Conservation (phyloP, 805 yeast species). For the Teunomyces funiuensis region DNA sequence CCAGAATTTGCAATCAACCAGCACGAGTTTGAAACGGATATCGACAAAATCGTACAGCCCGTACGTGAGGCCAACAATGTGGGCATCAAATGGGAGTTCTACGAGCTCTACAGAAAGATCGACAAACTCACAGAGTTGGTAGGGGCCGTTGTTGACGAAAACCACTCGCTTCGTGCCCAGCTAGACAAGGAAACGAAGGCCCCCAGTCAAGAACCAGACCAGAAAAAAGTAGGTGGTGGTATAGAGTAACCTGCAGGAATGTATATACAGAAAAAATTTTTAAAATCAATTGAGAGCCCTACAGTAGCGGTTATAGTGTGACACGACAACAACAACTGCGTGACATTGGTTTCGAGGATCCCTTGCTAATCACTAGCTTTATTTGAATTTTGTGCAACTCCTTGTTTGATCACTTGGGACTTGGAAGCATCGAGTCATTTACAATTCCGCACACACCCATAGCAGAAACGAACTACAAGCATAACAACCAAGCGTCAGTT, state of each 20-base stretch:
- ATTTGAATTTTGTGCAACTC: background rate
- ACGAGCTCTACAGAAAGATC: conserved; percentile 51
- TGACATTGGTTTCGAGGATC: background rate
- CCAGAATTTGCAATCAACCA: conserved; percentile 61
- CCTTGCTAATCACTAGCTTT: background rate
- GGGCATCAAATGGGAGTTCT: conserved; percentile 67
- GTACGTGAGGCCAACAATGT: conserved; percentile 51
- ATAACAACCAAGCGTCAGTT: too few species aligned
- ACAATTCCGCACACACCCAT: conserved; percentile 4
- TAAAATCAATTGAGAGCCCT: background rate
- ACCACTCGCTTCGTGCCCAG: conserved; percentile 11
- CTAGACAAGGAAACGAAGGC: background rate
- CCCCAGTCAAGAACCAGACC: conserved; percentile 18
- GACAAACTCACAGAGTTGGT: conserved; percentile 46
- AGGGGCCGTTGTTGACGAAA: conserved; percentile 36
- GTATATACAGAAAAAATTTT: background rate
- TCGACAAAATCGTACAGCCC: conserved; percentile 57
- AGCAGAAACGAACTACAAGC: too few species aligned
- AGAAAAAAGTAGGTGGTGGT: background rate
- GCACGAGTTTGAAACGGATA: conserved; percentile 48
- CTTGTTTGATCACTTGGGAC: background rate
- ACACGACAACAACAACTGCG: background rate
- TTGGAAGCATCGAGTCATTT: background rate
- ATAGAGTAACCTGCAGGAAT: background rate
- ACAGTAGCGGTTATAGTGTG: background rate